Base-by-base conservation (phyloP, 805 yeast species). In the Wickerhamiella vanderwaltii region DNA sequence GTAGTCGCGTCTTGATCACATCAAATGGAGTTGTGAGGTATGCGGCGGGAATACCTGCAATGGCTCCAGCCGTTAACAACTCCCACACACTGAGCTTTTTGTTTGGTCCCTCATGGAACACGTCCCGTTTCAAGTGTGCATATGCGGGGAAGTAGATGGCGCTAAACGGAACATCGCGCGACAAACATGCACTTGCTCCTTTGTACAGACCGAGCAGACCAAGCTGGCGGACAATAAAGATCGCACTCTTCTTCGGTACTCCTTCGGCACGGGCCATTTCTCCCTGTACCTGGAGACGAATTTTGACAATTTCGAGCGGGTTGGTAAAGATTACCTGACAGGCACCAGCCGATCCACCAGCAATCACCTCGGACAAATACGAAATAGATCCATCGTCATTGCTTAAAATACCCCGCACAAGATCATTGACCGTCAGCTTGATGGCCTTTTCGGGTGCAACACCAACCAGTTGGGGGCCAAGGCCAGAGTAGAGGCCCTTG, bases 361-460 rank as follows among this genome's bases (percentile, higher is more conserved):
- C 88, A 3, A 75, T 43, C 35, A 88, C 67, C 62, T 88, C 97
- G 69, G 79, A 71, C 22, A 63, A 58, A 50, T 72, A 49, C 2
- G 73, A 60, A 37, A 77, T 65, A 24, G 66, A 58, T 42, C 76
- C 77, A 11, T 68, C 64, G 18, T 64, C 54, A 35, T 69, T 64
- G n/a, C 83, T 70, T 48, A 88, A 77, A 42, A 74, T 68, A 22
- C 77, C 77, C 54, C 97, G 73, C 44, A 86, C 77, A 43, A 82
- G 65, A 59, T 88, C 98, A 62, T 88, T 88, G 29, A 88, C 94
- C 0, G 97, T 87, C 50, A 88, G 73, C 64, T 88, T 88, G 55
- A 88, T 88, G 33, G 97, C 97, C 67, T 88, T 88, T 61, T 88
- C 98, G 2, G 98, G 98, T 0, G 97, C 97, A 39, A 88, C 97